Base-by-base conservation (phyloP, 371 early-diverging fungal species). In the Paraphysoderma sedebokerense region DNA sequence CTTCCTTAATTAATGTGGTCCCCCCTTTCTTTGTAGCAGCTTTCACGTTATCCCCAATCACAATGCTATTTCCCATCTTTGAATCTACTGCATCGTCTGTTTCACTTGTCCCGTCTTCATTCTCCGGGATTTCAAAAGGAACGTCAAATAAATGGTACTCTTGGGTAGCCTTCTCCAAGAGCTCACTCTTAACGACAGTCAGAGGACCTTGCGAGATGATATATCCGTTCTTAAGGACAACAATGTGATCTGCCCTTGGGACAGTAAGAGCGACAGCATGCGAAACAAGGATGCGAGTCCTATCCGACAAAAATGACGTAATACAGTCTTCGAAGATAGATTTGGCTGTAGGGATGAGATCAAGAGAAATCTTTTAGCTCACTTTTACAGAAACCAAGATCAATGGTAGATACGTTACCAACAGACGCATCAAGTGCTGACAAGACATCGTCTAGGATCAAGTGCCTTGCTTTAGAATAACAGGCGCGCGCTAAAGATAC, bases 211-310 rank as follows among this genome's bases (percentile, higher is more conserved):
- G 70, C 6, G 60, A 65, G 9, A 58, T 63, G 34, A 87, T 72
- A 5, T 54, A 47, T n/a, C 88, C 87, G 19, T 76, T 68, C 11
- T 69, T 56, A 56, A 90, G 49, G 20, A 78, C 74, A 20, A 81
- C 82, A n/a, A 87, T 66, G 50, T 74, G 74, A 28, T 68, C 68
- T 23, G 80, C 78, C 44, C 72, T 69, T 12, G 72, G 69, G 29
- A 91, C 57, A 41, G 85, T 80, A 40, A 82, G 68, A 6, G 72
- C 63, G 5, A 51, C 66, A 62, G 31, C 48, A 45, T 60, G 41
- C 11, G 69, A 67, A 9, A 69, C 67, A 13, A 71, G 53, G 27
- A 71, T 48, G n/a, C 66, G 53, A 8, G 72, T 71, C 50, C 60
- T 60, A 24, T 47, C 62, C 20, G 44, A 50, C 37, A 67, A 46